Percentiles rank a stretch among this genome's conserved stretches.
Conservation (phyloP, 805 yeast genomes). For the Nadsonia fulvescens region DNA sequence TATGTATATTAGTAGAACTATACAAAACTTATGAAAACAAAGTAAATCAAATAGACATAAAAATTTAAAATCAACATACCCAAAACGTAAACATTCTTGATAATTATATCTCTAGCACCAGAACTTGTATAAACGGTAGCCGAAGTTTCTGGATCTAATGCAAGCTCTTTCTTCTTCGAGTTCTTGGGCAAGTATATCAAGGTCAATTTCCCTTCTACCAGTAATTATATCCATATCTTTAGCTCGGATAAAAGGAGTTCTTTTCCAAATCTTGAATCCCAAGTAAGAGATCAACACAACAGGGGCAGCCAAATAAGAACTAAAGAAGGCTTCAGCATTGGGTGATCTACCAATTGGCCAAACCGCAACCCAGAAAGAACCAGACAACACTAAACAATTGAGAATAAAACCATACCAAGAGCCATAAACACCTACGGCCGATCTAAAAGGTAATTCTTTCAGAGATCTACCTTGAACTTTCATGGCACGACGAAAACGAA, state of each 20-base stretch:
- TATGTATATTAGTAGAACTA: no score
- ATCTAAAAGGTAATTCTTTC: conserved; percentile 41
- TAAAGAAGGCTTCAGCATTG: conserved; percentile 28
- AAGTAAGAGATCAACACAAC: conserved; percentile 27
- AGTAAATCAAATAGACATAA: no score
- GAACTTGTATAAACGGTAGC: conserved; percentile 33
- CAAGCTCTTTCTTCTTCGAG: conserved; percentile 37
- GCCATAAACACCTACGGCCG: conserved; percentile 47
- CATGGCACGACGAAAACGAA: conserved; percentile 48
- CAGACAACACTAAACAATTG: conserved; percentile 37
- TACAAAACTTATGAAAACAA: no score
- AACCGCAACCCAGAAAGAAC: conserved; percentile 62
- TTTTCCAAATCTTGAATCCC: conserved; percentile 31
- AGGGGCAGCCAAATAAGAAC: conserved; percentile 33
- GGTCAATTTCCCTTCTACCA: conserved; percentile 44
- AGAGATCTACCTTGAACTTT: conserved; percentile 39
- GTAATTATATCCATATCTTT: conserved; percentile 39
- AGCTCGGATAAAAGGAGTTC: conserved; percentile 25
- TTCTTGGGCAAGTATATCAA: conserved; percentile 38
- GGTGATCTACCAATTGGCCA: conserved; percentile 39
- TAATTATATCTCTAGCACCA: conserved; percentile 34
- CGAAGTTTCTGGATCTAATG: conserved; percentile 27
- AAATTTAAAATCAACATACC: no score
- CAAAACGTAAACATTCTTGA: no score
- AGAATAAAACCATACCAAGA: conserved; percentile 40